Base-by-base conservation (phyloP, 176 grass and related monocot species). In the Saccharum spontaneum region DNA sequence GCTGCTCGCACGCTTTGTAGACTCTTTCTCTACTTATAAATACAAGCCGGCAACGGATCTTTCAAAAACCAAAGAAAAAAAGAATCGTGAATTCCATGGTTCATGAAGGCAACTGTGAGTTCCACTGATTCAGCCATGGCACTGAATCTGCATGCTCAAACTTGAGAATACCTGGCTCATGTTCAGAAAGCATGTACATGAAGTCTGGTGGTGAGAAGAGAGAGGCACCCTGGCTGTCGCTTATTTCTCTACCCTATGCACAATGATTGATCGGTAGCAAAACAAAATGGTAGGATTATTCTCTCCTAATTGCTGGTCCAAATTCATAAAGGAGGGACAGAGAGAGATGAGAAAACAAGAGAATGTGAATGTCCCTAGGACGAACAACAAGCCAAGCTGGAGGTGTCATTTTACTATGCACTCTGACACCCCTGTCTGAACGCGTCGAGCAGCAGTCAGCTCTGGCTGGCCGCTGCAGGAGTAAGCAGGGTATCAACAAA, bases 311-410 rank as follows among this genome's bases (percentile, higher is more conserved):
- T 7, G 41, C n/a, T 28, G 7, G 14, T 46, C 70, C n/a, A 73
- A 43, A 26, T 11, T 30, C 14, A 49, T 8, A 39, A 11, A 40
- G 67, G 16, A 34, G 18, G 31, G 10, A 10, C 3, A 20, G 33
- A 20, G 15, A 28, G 75, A 22, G 34, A 43, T 10, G 5, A 50
- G 48, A 16, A 16, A 16, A 49, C 46, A 49, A 49, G 75, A 3
- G n/a, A 26, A 26, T 11, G 30, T 39, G 15, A 17, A 26, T 81
- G 78, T 37, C 31, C 10, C 0, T 26, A 38, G 12, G 64, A 55
- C 52, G 65, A 81, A 55, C 33, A 55, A 13, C 79, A 69, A 39
- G 65, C 79, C 65, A 39, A 69, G 79, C 65, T 81, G 79, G 79
- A 52, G 45, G 45, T 69, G 65, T 55, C 28, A n/a, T 52, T 8